Evolutionary conservation across 1,284 basidiomycete genomes (phyloP), one percentile per base, ranked within the genome.

Genomic region (Pyrrhoderma noxium): DNA sequence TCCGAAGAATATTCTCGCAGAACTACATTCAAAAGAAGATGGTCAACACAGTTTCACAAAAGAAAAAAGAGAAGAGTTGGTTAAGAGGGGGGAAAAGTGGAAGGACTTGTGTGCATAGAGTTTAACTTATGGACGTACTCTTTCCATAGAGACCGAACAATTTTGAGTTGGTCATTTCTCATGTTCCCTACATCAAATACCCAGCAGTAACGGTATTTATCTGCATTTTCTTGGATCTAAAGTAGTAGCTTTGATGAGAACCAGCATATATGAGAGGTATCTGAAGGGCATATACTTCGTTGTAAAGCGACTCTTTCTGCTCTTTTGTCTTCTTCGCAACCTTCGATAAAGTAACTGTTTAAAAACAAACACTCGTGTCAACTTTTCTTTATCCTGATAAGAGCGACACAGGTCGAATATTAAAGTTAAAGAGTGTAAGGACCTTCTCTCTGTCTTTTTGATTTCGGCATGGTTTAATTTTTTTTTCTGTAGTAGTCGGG

Each of bases 141-240:
- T 74, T 91, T 91, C 95, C 95, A 99, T 60, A 92, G 75, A 57
- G 82, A 83, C 59, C 95, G 79, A 41, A 98, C 90, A 56, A 92
- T 93, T 74, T 98, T 93, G 41, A 99, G 73, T 68, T 93, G 89
- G 37, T 91, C 75, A 71, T 95, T 98, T 54, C 95, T 80, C 91
- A 97, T 95, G 63, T 92, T 84, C 38, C 93, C 93, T 22, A 97
- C 89, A 60, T 87, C 84, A 66, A 99, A 96, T 27, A 98, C 68
- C 92, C 93, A 99, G 67, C 91, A 87, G 68, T 95, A 96, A 59
- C 85, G 80, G 82, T 88, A 96, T 71, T 91, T 86, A 61, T 93
- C 91, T 31, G 78, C 70, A 66, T 81, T 80, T 64, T 75, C 75
- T 74, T 88, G 86, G 45, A 92, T 70, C 88, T 91, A 38, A 19